A percentile compares a stretch with the other conserved stretches of the same genome.
Evolutionary conservation across 257 asterid genomes (phyloP).

Genomic region (Fraxinus americana): DNA sequence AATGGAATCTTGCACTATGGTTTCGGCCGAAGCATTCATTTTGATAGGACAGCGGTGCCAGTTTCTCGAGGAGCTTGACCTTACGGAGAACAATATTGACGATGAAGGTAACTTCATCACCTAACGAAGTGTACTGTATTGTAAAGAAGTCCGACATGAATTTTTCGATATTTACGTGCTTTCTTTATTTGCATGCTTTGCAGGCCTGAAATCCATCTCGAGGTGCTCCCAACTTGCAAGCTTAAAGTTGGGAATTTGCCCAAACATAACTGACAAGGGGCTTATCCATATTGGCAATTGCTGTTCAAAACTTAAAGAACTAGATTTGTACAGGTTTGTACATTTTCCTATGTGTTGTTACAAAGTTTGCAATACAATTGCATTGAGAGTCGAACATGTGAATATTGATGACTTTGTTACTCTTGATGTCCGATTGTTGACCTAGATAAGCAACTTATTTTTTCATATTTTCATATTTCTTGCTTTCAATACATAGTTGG

Average conservation of each 20-base stretch:
- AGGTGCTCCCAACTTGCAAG: constrained; percentile 59
- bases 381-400: neutral
- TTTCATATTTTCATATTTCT: neutral
- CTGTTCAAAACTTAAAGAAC: constrained; percentile 73
- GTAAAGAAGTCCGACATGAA: too few species aligned
- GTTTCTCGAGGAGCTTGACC: constrained; percentile 81
- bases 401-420: neutral
- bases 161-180: neutral
- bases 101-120: constrained; percentile 62
- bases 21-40: constrained; percentile 60
- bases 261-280: constrained; percentile 68
- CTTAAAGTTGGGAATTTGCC: constrained; percentile 80
- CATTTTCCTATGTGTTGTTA: neutral
- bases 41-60: constrained; percentile 77
- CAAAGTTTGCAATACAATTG: neutral
- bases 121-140: neutral
- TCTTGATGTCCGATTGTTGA: neutral
- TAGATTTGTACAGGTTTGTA: constrained; percentile 44
- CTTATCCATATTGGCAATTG: constrained; percentile 61
- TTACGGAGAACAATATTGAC: constrained; percentile 80
- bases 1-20: constrained; percentile 82
- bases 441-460: neutral
- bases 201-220: constrained; percentile 77
- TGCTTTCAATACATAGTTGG: neutral
- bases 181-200: constrained; percentile 6